Percentiles rank a stretch among this genome's conserved stretches.
phyloP scores from a whole-genome alignment of 768 basidiomycete species.

The Podaxis sp. region DNA sequence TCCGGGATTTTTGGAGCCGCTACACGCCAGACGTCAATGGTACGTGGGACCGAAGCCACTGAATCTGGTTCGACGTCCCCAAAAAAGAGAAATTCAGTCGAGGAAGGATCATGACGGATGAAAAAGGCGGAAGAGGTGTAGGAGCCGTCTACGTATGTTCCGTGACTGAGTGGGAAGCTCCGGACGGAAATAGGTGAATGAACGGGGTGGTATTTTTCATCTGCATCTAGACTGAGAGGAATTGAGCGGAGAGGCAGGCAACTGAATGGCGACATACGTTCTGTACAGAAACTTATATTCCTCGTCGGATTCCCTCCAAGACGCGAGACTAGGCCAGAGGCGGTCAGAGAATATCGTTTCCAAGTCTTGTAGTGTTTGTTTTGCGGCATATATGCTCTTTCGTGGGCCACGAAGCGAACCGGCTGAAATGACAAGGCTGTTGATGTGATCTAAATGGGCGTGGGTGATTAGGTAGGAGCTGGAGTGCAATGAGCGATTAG shows the following conservation, averaged over 20 bases:
- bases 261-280: constrained; percentile 41
- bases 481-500: constrained; percentile 8
- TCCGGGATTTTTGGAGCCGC: constrained; percentile 78
- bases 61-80: constrained; percentile 92
- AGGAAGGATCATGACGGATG: constrained; percentile 60
- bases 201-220: constrained; percentile 52
- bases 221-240: constrained; percentile 42
- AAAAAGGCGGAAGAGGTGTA: constrained; percentile 89
- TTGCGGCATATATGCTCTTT: constrained; percentile 62
- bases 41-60: constrained; percentile 56
- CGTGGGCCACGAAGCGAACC: constrained; percentile 65
- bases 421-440: constrained; percentile 78
- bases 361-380: constrained; percentile 63
- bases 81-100: constrained; percentile 84
- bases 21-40: constrained; percentile 72
- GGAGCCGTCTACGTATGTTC: constrained; percentile 48
- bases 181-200: constrained; percentile 58
- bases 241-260: neutral
- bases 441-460: constrained; percentile 89
- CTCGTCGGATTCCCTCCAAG: constrained; percentile 64
- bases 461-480: constrained; percentile 88
- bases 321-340: constrained; percentile 84
- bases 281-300: constrained; percentile 61
- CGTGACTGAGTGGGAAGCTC: constrained; percentile 72
- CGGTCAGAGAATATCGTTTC: constrained; percentile 74